Base-by-base conservation (phyloP, 495 filamentous ascomycete species). In the Lentithecium fluviatile region DNA sequence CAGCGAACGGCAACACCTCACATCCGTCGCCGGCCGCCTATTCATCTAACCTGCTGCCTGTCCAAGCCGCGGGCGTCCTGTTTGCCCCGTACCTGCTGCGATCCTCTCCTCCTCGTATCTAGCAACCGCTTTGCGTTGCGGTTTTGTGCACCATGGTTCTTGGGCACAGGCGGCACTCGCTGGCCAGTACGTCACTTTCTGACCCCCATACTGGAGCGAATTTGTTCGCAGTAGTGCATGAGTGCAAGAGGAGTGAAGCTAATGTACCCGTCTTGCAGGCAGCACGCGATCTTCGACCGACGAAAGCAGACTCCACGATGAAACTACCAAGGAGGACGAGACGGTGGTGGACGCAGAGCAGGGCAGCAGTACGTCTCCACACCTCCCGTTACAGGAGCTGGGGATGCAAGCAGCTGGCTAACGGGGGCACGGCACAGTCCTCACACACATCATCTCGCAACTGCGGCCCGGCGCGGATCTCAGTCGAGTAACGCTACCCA, bases 401-500 rank as follows among this genome's bases (percentile, higher is more conserved):
- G 34, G 51, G 20, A 49, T 12, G 2, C 21, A 2, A 54, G 19
- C 8, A 45, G 7, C n/a, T 47, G 24, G 50, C 62, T 65, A 58
- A 65, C 56, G 20, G 8, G 13, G 34, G 21, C 21, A 37, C 17
- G 29, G 11, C 20, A 45, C 48, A 95, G 90, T 96, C 67, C 85
- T 96, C 64, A 87, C 83, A 55, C 91, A 97, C 75, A 96, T 99
- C 74, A 97, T 99, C 60, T 95, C 91, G 38, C 95, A 97, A 77
- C 80, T 99, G 47, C 85, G 94, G 61, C 94, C 95, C 34, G 94
- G 94, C 57, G 94, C 94, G 55, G 94, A 99, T 72, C 79, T 99
- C 59, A 95, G 90, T 75, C 85, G 92, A 66, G 92, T 99, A 54
- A 91, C 91, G 26, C 77, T 99, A 59, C 94, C 94, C 25, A 99